Percentiles rank a stretch among this genome's conserved stretches.
phyloP scores from a whole-genome alignment of 306 rosid genomes.

The Mimosa bimucronata region DNA sequence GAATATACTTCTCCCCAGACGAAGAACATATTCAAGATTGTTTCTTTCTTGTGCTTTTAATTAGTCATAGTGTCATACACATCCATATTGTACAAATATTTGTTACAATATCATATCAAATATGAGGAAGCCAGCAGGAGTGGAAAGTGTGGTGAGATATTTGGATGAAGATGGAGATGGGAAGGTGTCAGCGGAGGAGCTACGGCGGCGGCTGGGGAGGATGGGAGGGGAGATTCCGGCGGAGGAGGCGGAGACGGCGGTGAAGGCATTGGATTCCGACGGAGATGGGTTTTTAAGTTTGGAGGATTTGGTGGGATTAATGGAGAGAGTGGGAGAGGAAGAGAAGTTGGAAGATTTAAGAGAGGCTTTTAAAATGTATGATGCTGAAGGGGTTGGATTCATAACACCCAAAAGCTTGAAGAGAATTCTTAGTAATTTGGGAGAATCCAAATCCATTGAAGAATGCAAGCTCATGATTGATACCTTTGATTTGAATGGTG shows the following conservation, averaged over 20 bases:
- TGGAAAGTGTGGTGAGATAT: conserved; percentile 59
- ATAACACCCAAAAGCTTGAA: conserved; percentile 78
- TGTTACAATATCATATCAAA: too few species aligned
- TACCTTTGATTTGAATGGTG: conserved; percentile 79
- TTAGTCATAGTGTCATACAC: background rate
- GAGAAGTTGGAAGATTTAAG: conserved; percentile 70
- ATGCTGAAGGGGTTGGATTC: conserved; percentile 62
- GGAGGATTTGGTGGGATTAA: conserved; percentile 57
- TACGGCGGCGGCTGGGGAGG: conserved; percentile 45
- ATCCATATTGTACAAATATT: too few species aligned
- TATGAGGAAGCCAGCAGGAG: conserved; percentile 23
- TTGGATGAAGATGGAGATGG: conserved; percentile 91
- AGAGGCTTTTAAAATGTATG: conserved; percentile 72
- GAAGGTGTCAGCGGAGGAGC: conserved; percentile 73
- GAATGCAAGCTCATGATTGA: conserved; percentile 76
- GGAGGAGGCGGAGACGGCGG: conserved; percentile 60
- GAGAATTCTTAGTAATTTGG: conserved; percentile 70
- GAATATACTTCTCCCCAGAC: background rate
- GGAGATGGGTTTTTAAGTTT: conserved; percentile 76
- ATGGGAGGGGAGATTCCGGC: conserved; percentile 55
- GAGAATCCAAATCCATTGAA: conserved; percentile 61
- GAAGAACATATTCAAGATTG: background rate
- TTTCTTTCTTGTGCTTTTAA: background rate
- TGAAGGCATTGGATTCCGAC: conserved; percentile 69
- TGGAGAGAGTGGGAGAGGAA: conserved; percentile 67